Base-by-base conservation (phyloP, 2,329 filamentous ascomycete genomes). In the Neopestalotiopsis rosae region DNA sequence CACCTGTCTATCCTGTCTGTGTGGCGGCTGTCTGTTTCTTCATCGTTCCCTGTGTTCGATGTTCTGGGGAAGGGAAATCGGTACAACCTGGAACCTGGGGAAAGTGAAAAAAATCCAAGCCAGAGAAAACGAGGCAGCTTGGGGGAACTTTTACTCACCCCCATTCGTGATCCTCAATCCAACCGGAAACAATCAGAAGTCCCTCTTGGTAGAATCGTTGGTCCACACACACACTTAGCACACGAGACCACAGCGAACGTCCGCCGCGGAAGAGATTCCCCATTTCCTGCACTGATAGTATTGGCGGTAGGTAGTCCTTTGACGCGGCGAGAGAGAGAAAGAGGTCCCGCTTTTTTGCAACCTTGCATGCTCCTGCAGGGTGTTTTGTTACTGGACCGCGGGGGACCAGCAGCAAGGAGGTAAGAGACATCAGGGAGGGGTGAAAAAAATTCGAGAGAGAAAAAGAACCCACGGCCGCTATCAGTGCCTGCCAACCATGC, bases 161-260 rank as follows among this genome's bases (percentile, higher is more conserved):
- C 45, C 9, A 20, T 4, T n/a, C 45, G n/a, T 52, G 17, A n/a
- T 20, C 20, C 45, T 52, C 45, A 52, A 20, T 52, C 20, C 45
- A 52, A 52, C 13, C 57, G 30, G 6, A n/a, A 30, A 59, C 17
- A 30, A 12, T 34, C 10, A 59, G 24, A 28, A 59, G 57, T 24
- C 24, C 14, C 45, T 30, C 34, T 28, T 30, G 34, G 34, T 38
- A 9, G 13, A 34, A 17, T 34, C 17, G 61, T 14, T 40, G 61
- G 40, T 64, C 61, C 61, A 64, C 61, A 38, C 61, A 38, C 61
- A 64, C 61, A 64, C 61, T 28, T 10, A 45, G 9, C 42, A 66
- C 42, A 24, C 63, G 63, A 66, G 63, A 66, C 63, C 63, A 57
- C 28, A 45, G 28, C 28, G 9, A 52, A 49, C 59, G 32, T 20